Evolutionary conservation across 306 rosid species (phyloP), one percentile per base, ranked within the genome.

Genomic region (Fragaria vesca): DNA sequence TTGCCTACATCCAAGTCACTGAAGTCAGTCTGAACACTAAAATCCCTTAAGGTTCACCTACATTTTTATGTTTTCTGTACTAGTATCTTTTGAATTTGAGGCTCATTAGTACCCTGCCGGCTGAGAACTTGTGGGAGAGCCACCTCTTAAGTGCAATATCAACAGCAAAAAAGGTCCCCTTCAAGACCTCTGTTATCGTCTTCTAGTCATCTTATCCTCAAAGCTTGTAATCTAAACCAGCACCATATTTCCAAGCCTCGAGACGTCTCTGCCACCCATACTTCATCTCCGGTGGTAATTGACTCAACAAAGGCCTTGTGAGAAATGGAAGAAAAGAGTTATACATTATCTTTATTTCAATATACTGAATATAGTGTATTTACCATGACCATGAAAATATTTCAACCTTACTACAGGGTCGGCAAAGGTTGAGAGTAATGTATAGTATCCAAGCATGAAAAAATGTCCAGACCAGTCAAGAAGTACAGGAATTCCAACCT

Each of bases 161-260:
- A 0, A 60, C 36, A 6, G 24, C 28, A 72, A 70, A 34, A 32
- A 48, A 71, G 45, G 61, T 48, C 34, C 16, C 32, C 46, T 20
- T 32, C 34, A 45, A 52, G 26, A 52, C 18, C 65, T 65, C 46
- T 26, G 36, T 32, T 18, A 38, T 36, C n/a, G 69, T 34, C 69
- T 18, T n/a, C 18, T 18, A 10, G 57, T 73, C 51, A 76, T 55
- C 60, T 32, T 63, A 74, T 48, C 51, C 42, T 86, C 86, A 91
- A 62, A 83, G 88, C 88, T 92, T 87, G 84, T 88, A 91, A 83
- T 92, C 98, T 80, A 95, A 89, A 76, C 98, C 97, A 79, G 98
- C 90, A 76, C 98, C 98, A 78, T 92, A 91, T 84, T 91, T 95
- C 97, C 98, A 95, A 71, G 98, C 89, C 83, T 95, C 97, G 0